Percentiles rank a stretch among this genome's conserved stretches.
These are phyloP conservation scores for Fomitopsis pulvina DNA, from an alignment of 768 basidiomycete genomes.

Conservation along the genomic window DNA sequence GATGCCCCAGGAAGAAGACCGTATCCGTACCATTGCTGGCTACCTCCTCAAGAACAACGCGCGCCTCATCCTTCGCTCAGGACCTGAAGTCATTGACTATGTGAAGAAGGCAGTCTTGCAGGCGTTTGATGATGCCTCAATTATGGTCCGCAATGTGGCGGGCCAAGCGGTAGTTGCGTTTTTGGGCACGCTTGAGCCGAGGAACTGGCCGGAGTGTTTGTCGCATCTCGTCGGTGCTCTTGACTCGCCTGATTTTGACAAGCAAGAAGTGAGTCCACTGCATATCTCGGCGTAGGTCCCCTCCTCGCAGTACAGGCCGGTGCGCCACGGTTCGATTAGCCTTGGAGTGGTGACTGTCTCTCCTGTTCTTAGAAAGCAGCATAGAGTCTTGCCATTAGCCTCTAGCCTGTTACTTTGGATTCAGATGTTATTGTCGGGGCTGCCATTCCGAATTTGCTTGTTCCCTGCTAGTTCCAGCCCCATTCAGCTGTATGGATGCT, in stretches of 20 bases:
- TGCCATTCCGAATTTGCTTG: too few species aligned
- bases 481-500: too few species aligned
- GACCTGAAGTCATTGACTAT: constrained; percentile 61
- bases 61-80: constrained; percentile 62
- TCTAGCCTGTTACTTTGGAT: too few species aligned
- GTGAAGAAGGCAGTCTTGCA: constrained; percentile 72
- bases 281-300: not conserved
- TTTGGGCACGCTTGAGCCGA: constrained; percentile 81
- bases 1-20: constrained; percentile 79
- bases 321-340: too few species aligned
- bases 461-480: too few species aligned
- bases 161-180: constrained; percentile 90
- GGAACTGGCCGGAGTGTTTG: constrained; percentile 93
- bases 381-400: too few species aligned
- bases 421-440: too few species aligned
- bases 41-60: constrained; percentile 97
- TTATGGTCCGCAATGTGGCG: constrained; percentile 91
- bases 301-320: not conserved
- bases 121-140: constrained; percentile 74
- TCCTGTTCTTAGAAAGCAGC: too few species aligned
- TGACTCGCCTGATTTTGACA: constrained; percentile 65
- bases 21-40: constrained; percentile 92
- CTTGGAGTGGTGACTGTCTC: too few species aligned
- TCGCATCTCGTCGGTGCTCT: constrained; percentile 76
- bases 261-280: constrained; percentile 72